Evolutionary conservation across 2,329 filamentous ascomycete species (phyloP).

Genomic region (Aspergillus sp.): DNA sequence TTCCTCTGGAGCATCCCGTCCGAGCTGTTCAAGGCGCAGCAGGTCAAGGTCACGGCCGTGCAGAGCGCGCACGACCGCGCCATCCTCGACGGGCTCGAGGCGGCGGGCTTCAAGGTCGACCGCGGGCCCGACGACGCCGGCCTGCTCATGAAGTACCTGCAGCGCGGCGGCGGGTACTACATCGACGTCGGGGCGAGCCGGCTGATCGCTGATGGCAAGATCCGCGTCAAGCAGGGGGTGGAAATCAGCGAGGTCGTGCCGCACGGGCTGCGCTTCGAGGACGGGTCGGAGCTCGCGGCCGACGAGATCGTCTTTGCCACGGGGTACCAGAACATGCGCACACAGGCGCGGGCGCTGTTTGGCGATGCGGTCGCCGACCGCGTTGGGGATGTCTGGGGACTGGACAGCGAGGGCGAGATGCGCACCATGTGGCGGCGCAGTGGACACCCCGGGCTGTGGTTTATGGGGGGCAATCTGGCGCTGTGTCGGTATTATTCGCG

Average conservation of each 20-base stretch:
- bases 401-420: constrained; percentile 55
- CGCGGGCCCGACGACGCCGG: constrained; percentile 56
- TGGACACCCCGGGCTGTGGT: constrained; percentile 66
- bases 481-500: constrained; percentile 62
- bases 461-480: constrained; percentile 64
- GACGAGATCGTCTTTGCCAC: constrained; percentile 62
- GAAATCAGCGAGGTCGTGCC: constrained; percentile 55
- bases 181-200: constrained; percentile 65
- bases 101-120: constrained; percentile 61
- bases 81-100: constrained; percentile 46
- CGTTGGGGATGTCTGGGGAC: constrained; percentile 61
- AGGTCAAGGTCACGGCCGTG: constrained; percentile 45
- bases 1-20: constrained; percentile 56
- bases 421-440: constrained; percentile 59
- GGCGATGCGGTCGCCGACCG: constrained; percentile 60
- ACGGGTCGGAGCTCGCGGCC: constrained; percentile 58
- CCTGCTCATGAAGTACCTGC: constrained; percentile 61
- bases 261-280: constrained; percentile 50
- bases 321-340: constrained; percentile 66
- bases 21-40: constrained; percentile 59
- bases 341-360: constrained; percentile 59
- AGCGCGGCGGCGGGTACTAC: constrained; percentile 67
- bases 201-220: constrained; percentile 62
- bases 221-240: constrained; percentile 63
- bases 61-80: constrained; percentile 35